phyloP scores from a whole-genome alignment of 169 alveolate genomes.

The Plasmodium berghei region DNA sequence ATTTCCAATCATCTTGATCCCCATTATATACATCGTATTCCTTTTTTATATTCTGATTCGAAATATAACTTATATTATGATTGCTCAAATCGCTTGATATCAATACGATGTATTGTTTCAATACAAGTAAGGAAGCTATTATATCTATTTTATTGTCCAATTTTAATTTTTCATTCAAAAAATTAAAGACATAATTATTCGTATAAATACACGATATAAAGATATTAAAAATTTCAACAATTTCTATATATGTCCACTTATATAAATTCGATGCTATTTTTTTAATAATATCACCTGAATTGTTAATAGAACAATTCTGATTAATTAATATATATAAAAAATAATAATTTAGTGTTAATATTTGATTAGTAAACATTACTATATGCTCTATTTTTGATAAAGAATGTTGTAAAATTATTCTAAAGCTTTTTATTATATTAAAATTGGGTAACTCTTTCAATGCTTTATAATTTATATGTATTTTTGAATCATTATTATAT shows the following conservation, averaged over 20 bases:
- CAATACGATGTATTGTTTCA: conserved; percentile 58
- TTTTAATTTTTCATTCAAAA: conserved; percentile 49
- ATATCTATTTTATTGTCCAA: conserved; percentile 30
- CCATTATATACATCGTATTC: not conserved
- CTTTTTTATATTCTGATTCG: conserved; percentile 48
- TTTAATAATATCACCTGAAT: conserved; percentile 11
- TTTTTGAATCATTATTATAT: conserved; percentile 23
- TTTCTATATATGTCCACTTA: conserved; percentile 39
- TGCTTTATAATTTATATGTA: conserved; percentile 26
- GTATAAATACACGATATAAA: conserved; percentile 55
- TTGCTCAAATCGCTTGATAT: conserved; percentile 38
- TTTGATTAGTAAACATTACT: conserved; percentile 41
- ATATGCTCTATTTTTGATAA: conserved; percentile 31
- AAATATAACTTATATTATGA: conserved; percentile 17
- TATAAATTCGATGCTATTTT: conserved; percentile 34
- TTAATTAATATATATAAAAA: conserved; percentile 41
- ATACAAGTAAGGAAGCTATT: conserved; percentile 24
- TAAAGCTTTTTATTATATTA: conserved; percentile 63
- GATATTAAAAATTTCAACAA: conserved; percentile 62
- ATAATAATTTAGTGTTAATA: conserved; percentile 29
- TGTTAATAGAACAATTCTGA: conserved; percentile 8
- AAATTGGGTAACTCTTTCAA: conserved; percentile 27
- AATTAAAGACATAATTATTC: conserved; percentile 25
- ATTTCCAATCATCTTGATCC: no score
- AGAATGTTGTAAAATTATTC: conserved; percentile 43